These are phyloP conservation scores for Diddensiella santjacobensis DNA, from an alignment of 805 yeast species.

Conservation along the genomic window DNA sequence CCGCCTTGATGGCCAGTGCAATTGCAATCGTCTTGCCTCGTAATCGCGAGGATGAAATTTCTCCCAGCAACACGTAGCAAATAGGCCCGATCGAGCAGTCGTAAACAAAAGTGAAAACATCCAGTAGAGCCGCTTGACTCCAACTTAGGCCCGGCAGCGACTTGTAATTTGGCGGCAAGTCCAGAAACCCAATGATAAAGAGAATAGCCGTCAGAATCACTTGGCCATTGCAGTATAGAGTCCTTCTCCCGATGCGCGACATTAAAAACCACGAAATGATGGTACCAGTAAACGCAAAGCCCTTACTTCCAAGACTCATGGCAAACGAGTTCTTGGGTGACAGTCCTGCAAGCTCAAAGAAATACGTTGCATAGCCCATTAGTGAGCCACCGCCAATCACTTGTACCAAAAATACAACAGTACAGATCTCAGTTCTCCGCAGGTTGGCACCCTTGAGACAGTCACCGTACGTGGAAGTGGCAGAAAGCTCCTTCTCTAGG, in stretches of 20 bases:
- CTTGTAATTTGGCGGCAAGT: conserved; percentile 11
- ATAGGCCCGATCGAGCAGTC: conserved; percentile 43
- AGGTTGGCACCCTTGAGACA: conserved; percentile 47
- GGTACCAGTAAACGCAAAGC: conserved; percentile 45
- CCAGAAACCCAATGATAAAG: conserved; percentile 39
- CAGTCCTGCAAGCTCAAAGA: conserved; percentile 42
- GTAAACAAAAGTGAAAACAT: conserved; percentile 44
- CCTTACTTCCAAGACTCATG: conserved; percentile 40
- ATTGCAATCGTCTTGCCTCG: conserved; percentile 36
- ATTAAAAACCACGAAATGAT: conserved; percentile 19
- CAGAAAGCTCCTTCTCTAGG: conserved; percentile 35
- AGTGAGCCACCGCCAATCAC: conserved; percentile 22
- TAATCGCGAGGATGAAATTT: conserved; percentile 39
- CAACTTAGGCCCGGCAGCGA: conserved; percentile 21
- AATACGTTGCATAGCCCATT: conserved; percentile 38
- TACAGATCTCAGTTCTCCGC: conserved; percentile 49
- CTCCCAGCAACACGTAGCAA: conserved; percentile 38
- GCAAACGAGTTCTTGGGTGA: conserved; percentile 38
- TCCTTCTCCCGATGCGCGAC: conserved; percentile 24
- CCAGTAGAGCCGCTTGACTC: conserved; percentile 42
- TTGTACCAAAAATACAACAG: conserved; percentile 19
- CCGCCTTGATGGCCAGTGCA: conserved; percentile 33
- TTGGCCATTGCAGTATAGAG: conserved; percentile 33
- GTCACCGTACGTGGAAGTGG: conserved; percentile 30
- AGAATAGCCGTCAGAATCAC: conserved; percentile 35